These are phyloP conservation scores for Maudiozyma humilis DNA, from an alignment of 1,139 yeast species.

Conservation along the genomic window DNA sequence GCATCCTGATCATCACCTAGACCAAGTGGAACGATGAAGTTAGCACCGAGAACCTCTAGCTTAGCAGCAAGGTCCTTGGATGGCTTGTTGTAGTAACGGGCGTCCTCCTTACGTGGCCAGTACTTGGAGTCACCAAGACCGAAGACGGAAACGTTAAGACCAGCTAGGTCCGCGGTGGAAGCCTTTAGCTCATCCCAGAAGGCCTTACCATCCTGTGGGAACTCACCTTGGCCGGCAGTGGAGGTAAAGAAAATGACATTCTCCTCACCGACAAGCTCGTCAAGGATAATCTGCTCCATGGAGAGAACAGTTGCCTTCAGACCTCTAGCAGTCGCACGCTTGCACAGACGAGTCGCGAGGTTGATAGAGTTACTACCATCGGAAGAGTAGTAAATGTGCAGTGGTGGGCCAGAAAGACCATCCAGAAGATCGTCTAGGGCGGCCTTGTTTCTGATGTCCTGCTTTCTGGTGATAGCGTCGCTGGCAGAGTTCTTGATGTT, in stretches of 20 bases:
- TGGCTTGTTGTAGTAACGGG: constrained; percentile 92
- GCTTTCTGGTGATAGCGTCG: constrained; percentile 51
- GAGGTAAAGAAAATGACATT: constrained; percentile 77
- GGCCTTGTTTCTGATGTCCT: constrained; percentile 61
- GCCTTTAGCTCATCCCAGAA: constrained; percentile 81
- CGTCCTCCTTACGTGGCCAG: constrained; percentile 97
- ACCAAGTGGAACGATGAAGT: constrained; percentile 65
- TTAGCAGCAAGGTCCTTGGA: constrained; percentile 61
- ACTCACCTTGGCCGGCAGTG: constrained; percentile 97
- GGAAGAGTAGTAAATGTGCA: constrained; percentile 83
- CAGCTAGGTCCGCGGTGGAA: constrained; percentile 59
- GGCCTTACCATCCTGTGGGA: constrained; percentile 87
- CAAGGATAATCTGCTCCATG: constrained; percentile 79
- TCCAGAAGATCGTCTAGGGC: constrained; percentile 72
- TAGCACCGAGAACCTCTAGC: constrained; percentile 63
- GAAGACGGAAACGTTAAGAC: constrained; percentile 65
- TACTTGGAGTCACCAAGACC: constrained; percentile 91
- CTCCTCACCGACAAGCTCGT: constrained; percentile 73
- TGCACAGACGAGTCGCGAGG: constrained; percentile 70
- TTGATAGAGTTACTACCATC: constrained; percentile 93
- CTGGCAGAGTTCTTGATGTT: constrained; percentile 59
- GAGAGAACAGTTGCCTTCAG: constrained; percentile 67
- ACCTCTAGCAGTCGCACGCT: constrained; percentile 83
- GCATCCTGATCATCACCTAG: constrained; percentile 97
- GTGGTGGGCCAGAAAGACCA: constrained; percentile 88